phyloP scores from a whole-genome alignment of 305 asterid genomes.

The Fraxinus dipetala region DNA sequence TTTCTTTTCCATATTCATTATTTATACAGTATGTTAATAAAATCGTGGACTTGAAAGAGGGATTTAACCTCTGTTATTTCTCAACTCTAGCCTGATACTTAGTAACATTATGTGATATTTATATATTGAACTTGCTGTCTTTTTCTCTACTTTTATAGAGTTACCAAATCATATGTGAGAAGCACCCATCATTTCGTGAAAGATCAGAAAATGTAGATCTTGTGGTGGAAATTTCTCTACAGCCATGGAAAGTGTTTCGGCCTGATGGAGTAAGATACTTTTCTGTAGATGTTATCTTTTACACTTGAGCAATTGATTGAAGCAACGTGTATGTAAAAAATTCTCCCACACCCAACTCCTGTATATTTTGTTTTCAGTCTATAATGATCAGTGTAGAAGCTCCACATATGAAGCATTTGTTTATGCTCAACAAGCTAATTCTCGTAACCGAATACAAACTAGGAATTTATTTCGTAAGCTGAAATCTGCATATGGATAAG shows the following conservation, averaged over 20 bases:
- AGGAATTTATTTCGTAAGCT: neutral
- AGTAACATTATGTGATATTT: neutral
- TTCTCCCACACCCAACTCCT: neutral
- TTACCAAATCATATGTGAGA: constrained; percentile 90
- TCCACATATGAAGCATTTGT: neutral
- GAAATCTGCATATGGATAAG: neutral
- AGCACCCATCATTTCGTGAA: constrained; percentile 91
- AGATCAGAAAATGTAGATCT: constrained; percentile 98
- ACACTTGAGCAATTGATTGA: neutral
- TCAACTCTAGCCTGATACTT: neutral
- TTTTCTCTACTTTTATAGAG: constrained; percentile 50
- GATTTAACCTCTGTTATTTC: neutral
- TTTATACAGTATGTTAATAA: neutral
- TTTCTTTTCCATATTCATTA: neutral
- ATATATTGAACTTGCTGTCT: constrained; percentile 22
- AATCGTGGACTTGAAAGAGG: neutral
- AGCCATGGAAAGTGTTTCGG: constrained; percentile 89
- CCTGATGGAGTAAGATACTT: constrained; percentile 85
- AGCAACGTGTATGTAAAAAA: neutral
- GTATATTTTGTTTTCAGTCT: neutral
- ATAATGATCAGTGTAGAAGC: neutral
- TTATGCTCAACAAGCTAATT: neutral
- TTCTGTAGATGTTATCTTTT: constrained; percentile 10
- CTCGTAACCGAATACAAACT: neutral
- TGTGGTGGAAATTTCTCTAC: constrained; percentile 96